These are phyloP conservation scores for Lumnitzera littorea DNA, from an alignment of 345 rosid species.

Conservation along the genomic window DNA sequence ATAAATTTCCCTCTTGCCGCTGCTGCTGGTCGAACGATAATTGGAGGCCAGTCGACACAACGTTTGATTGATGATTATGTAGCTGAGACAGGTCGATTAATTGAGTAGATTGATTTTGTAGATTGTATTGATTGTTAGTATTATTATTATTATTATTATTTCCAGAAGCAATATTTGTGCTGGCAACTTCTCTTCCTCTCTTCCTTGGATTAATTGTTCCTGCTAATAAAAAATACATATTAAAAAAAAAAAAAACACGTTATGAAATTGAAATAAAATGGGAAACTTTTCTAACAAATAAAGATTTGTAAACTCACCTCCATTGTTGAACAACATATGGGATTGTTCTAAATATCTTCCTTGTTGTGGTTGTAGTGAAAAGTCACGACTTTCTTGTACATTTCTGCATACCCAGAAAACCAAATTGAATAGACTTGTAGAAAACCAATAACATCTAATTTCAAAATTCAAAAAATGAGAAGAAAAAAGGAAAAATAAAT, in stretches of 20 bases:
- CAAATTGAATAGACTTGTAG: neutral
- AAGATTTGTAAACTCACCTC: conserved; percentile 16
- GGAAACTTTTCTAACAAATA: neutral
- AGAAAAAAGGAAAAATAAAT: neutral
- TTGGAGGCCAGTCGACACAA: conserved; percentile 75
- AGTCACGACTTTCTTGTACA: conserved; percentile 24
- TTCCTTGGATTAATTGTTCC: conserved; percentile 37
- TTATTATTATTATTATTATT: conserved; percentile 2
- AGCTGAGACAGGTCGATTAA: conserved; percentile 49
- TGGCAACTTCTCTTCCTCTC: conserved; percentile 49
- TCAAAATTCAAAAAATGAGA: no score
- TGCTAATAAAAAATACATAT: conserved; percentile 2
- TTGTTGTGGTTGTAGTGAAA: conserved; percentile 28
- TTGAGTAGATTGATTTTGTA: conserved; percentile 46
- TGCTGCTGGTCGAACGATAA: conserved; percentile 55
- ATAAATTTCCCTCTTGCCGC: conserved; percentile 20
- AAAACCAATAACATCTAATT: neutral
- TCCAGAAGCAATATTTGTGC: conserved; percentile 7
- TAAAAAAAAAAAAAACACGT: neutral
- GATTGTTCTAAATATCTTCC: conserved; percentile 35
- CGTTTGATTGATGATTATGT: conserved; percentile 41
- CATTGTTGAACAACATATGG: conserved; percentile 30
- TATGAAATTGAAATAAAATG: neutral
- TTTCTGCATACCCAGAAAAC: conserved; percentile 12
- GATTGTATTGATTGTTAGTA: conserved; percentile 23